Conservation (phyloP, 2,329 filamentous ascomycete species). For the Penicillium sp. region DNA sequence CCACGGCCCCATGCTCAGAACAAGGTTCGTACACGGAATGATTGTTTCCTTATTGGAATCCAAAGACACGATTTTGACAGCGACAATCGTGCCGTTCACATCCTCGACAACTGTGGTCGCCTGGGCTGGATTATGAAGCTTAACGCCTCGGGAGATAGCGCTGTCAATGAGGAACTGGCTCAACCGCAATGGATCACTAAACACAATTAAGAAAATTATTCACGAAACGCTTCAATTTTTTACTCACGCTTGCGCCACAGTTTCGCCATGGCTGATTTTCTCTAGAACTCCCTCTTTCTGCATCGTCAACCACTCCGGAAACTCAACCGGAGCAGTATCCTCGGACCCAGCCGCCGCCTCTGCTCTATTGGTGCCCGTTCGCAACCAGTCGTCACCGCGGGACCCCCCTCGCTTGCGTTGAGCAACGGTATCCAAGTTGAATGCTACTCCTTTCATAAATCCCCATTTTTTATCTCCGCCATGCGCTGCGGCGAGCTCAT, state of each 20-base stretch:
- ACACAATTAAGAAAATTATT: background rate
- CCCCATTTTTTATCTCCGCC: constrained; percentile 59
- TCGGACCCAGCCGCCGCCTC: constrained; percentile 46
- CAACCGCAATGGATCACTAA: constrained; percentile 63
- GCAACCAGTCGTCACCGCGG: constrained; percentile 63
- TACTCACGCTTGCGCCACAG: constrained; percentile 63
- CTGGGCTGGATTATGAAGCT: constrained; percentile 62
- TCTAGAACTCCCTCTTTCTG: constrained; percentile 57
- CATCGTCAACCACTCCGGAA: constrained; percentile 59
- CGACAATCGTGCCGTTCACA: constrained; percentile 49
- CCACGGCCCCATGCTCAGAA: constrained; percentile 71
- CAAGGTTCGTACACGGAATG: constrained; percentile 61
- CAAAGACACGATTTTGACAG: constrained; percentile 51
- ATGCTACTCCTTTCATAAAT: constrained; percentile 57
- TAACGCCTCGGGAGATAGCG: constrained; percentile 60
- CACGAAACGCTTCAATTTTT: background rate
- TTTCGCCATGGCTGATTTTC: constrained; percentile 59
- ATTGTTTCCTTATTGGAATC: constrained; percentile 22
- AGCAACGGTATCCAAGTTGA: constrained; percentile 50
- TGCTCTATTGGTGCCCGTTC: constrained; percentile 61
- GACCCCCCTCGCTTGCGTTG: constrained; percentile 40
- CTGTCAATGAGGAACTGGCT: constrained; percentile 63
- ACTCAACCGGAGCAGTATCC: constrained; percentile 34
- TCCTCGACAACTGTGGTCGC: constrained; percentile 55
- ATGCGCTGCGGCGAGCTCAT: constrained; percentile 58